Evolutionary conservation across 441 rosid species (phyloP).

Genomic region (Populus hybrid): DNA sequence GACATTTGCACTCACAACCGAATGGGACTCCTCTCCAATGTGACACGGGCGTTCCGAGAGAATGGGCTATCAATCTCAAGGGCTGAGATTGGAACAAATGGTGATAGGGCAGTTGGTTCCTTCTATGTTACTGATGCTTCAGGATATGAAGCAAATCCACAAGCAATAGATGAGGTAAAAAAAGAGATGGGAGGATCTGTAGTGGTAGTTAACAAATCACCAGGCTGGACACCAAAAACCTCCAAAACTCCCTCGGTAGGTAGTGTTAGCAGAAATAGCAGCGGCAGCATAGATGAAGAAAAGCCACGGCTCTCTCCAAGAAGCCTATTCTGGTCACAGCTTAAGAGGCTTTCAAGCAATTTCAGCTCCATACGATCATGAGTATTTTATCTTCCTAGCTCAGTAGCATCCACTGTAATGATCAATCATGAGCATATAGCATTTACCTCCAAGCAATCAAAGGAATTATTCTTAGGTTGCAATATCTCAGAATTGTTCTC

Average conservation of each 20-base stretch:
- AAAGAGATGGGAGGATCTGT: constrained; percentile 58
- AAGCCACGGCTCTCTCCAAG: constrained; percentile 56
- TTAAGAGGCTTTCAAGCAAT: constrained; percentile 59
- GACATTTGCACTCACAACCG: constrained; percentile 53
- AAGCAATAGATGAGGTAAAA: constrained; percentile 45
- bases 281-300: constrained; percentile 25
- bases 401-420: constrained; percentile 2
- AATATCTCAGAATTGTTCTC: too few species aligned
- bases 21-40: constrained; percentile 57
- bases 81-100: constrained; percentile 53
- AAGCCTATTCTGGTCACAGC: constrained; percentile 65
- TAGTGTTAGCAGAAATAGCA: constrained; percentile 27
- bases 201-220: constrained; percentile 37
- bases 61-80: constrained; percentile 66
- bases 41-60: constrained; percentile 64
- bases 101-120: constrained; percentile 55
- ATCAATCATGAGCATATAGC: neutral
- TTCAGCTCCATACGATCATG: constrained; percentile 46
- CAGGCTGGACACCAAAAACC: constrained; percentile 27
- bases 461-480: too few species aligned
- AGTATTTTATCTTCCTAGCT: constrained; percentile 10
- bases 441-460: too few species aligned
- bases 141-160: constrained; percentile 41
- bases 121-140: constrained; percentile 64
- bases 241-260: constrained; percentile 28